Base-by-base conservation (phyloP, 192 early-diverging fungal species). In the Phlyctochytrium planicorne region DNA sequence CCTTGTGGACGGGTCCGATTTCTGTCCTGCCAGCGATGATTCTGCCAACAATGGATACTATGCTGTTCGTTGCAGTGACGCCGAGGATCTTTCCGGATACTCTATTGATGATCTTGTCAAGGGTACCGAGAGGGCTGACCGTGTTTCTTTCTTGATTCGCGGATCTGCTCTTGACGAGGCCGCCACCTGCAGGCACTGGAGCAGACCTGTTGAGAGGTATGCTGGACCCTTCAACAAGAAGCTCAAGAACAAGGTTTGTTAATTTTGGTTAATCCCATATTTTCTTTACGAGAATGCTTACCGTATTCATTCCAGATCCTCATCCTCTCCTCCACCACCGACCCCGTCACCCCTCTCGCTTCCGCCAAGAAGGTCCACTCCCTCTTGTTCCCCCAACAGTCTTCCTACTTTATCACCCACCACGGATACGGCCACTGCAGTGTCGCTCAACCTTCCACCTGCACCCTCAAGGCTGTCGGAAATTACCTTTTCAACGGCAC, bases 401-500 rank as follows among this genome's bases (percentile, higher is more conserved):
- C 65, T 1, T 68, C 66, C 2, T 59, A 74, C 2, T 60, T 82
- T 20, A 53, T 36, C 3, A 53, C 34, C 3, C 73, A 78, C 20
- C 50, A 77, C 60, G 80, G 65, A 14, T 72, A 77, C 63, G 80
- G 80, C 1, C 80, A 82, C 56, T 76, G 74, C 52, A 75, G 72
- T 24, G 1, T 72, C 12, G 67, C 62, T 0, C 78, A 80, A 56
- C 55, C 65, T 3, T 59, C 61, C 31, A 47, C 50, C 24, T 82
- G 80, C 66, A 77, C 77, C 14, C 61, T 34, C 29, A 52, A 75
- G 0, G 37, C 66, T 53, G 66, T 77, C 60, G 56, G 36, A 10
- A 40, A 59, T 6, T 79, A 63, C 66, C n/a, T n/a, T n/a, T n/a
- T n/a, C n/a, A n/a, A n/a, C n/a, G n/a, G n/a, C n/a, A n/a, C n/a